These are phyloP conservation scores for Wakefieldia striispora DNA, from an alignment of 768 basidiomycete species.

Conservation along the genomic window DNA sequence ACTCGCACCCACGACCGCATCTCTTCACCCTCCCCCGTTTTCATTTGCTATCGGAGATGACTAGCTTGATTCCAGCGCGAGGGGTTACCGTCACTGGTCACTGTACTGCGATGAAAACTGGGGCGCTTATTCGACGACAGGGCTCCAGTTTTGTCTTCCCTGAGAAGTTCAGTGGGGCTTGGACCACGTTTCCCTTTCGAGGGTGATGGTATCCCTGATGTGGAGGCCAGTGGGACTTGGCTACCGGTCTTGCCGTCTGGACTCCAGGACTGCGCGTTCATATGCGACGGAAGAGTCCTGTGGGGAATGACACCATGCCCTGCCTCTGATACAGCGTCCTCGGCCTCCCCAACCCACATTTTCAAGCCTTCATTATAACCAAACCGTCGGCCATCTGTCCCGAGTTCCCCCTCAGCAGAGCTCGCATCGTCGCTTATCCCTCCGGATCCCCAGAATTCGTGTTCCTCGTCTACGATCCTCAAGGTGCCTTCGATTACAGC, in stretches of 20 bases:
- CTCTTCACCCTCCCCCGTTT: constrained; percentile 5
- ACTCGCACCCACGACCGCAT: background rate
- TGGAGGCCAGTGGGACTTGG: constrained; percentile 2
- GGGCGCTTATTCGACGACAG: constrained; percentile 61
- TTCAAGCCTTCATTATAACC: constrained; percentile 14
- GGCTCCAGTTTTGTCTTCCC: constrained; percentile 58
- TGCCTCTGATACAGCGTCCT: background rate
- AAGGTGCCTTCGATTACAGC: constrained; percentile 80
- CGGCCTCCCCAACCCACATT: constrained; percentile 1
- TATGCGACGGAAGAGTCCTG: constrained; percentile 8
- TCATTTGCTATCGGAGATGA: constrained; percentile 10
- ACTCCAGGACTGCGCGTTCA: constrained; percentile 2
- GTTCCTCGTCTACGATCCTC: constrained; percentile 74
- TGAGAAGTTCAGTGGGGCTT: constrained; percentile 68
- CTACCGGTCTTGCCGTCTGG: constrained; percentile 7
- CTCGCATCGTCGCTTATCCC: constrained; percentile 22
- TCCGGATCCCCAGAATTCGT: constrained; percentile 33
- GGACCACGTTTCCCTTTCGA: constrained; percentile 61
- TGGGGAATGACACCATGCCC: constrained; percentile 1
- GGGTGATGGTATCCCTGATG: constrained; percentile 27
- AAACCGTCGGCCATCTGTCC: constrained; percentile 18
- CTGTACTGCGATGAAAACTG: constrained; percentile 52
- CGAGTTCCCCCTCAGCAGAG: constrained; percentile 10
- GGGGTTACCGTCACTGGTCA: constrained; percentile 7
- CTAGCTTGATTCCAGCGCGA: constrained; percentile 12